Base-by-base conservation (phyloP, 2,329 filamentous ascomycete species). In the Colletotrichum tropicale region DNA sequence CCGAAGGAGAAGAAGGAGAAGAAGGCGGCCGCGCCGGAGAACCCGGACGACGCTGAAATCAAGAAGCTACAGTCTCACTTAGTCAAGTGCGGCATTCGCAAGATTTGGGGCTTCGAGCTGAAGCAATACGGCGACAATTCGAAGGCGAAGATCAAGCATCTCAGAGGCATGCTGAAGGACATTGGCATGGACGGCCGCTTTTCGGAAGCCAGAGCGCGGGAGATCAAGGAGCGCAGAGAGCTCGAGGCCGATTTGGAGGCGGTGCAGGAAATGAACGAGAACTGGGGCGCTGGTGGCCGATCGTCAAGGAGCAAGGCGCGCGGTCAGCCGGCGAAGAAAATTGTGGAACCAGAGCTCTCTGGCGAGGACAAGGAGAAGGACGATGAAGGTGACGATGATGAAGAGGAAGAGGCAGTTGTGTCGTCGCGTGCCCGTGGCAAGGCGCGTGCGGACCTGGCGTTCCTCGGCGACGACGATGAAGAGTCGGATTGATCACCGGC, bases 151-250 rank as follows among this genome's bases (percentile, higher is more conserved):
- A 95, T 98, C 77, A 89, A 89, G 68, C 95, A 98, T 82, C 88
- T 99, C 9, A 95, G 92, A 82, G 86, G 86, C 13, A 94, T 98
- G 93, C 89, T 99, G 30, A 89, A 89, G 38, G 95, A 98, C 34
- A 88, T 92, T 6, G 97, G 96, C 38, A 98, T 98, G 94, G 93
- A 92, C 2, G 96, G 96, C 0, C 92, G 96, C 18, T 98, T 95
- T 84, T 98, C 95, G 1, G 91, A 94, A 80, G 93, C 95, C 56
- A 96, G 94, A 81, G 96, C 96, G 1, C 92, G 90, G 28, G 93
- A 95, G 84, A 98, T 98, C 82, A 97, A 95, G 82, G 96, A 98
- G 85, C 89, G 91, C 81, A 90, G 96, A 69, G 96, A 99, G 85
- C 88, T 99, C 43, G 89, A 92, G 80, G 95, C 93, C 1, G 96